A percentile compares a stretch with the other conserved stretches of the same genome.
Evolutionary conservation across 2,329 filamentous ascomycete species (phyloP).

Genomic region (Aspergillus aculeatinus): DNA sequence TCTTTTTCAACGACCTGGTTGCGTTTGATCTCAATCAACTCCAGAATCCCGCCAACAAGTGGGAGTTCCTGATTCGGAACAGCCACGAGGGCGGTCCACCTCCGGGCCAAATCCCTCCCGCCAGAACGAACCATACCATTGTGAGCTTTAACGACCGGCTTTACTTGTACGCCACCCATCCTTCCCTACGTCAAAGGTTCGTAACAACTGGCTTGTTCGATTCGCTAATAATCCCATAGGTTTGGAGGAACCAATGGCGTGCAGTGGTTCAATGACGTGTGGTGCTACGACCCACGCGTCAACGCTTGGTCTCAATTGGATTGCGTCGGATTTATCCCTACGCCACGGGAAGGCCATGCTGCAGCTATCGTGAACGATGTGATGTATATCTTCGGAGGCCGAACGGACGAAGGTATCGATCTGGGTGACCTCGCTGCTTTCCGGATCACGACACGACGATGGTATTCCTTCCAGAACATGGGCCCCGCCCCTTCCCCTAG

Average conservation of each 20-base stretch:
- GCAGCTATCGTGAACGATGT: constrained; percentile 92
- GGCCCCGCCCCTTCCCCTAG: constrained; percentile 89
- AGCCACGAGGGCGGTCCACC: constrained; percentile 58
- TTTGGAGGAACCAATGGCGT: constrained; percentile 96
- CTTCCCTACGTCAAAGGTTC: neutral
- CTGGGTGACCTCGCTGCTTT: constrained; percentile 90
- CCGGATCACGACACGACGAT: constrained; percentile 76
- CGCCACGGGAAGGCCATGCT: constrained; percentile 89
- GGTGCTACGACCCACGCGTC: constrained; percentile 82
- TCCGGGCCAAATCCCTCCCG: constrained; percentile 71
- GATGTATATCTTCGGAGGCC: constrained; percentile 98
- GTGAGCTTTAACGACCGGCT: constrained; percentile 91
- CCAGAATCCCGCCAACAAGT: constrained; percentile 85
- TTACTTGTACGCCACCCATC: constrained; percentile 68
- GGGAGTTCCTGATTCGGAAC: constrained; percentile 87
- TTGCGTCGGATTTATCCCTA: constrained; percentile 96
- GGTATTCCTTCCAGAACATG: constrained; percentile 99
- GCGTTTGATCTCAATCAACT: constrained; percentile 95
- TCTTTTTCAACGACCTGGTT: constrained; percentile 95
- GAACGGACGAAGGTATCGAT: constrained; percentile 89
- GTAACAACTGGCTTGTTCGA: neutral
- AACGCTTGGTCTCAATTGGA: constrained; percentile 88
- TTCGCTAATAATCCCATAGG: constrained; percentile 45
- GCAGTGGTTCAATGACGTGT: constrained; percentile 98
- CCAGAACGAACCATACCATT: constrained; percentile 91